Evolutionary conservation across 257 asterid species (phyloP), one percentile per base, ranked within the genome.

Genomic region (Solanum paucissectum): DNA sequence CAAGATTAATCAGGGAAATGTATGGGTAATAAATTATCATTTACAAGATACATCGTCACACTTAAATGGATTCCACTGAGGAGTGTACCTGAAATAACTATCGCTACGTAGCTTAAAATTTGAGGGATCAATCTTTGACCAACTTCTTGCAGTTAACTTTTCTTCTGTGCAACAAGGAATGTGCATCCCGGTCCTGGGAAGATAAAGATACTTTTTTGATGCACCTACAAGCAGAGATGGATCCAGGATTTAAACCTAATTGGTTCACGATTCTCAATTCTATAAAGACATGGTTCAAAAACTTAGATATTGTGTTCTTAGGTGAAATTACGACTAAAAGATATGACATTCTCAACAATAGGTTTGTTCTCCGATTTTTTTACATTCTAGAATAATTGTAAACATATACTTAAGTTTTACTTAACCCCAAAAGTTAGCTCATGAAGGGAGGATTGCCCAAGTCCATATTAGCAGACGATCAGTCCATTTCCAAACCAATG

Each of bases 91-190:
- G 49, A 97, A 97, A 94, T 87, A 97, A 93, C 89, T 95, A 3
- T 94, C 98, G n/a, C 98, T 98, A 21, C 98, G 98, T 64, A 97
- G 98, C 87, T 91, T 95, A 88, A 97, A 96, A 13, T 89, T 91
- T 8, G 98, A 95, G 76, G 98, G 99, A 64, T 93, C 91, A 86
- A 96, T 93, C 83, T 85, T 89, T 36, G 98, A 96, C 99, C 99
- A 97, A 72, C 94, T 93, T 88, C 97, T 96, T 68, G 95, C 68
- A 89, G 89, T 88, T 34, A 90, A 91, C 93, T 93, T 97, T 91
- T 93, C 98, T 60, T 93, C 95, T 23, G 87, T 89, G 88, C 96
- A 93, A 79, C 93, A 89, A 18, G 98, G 98, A 88, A 97, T 93
- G 88, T 93, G 89, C 72, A 91, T 86, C 88, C 98, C 99, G 21